Base-by-base conservation (phyloP, 2,329 filamentous ascomycete species). In the Geosmithia putterillii region DNA sequence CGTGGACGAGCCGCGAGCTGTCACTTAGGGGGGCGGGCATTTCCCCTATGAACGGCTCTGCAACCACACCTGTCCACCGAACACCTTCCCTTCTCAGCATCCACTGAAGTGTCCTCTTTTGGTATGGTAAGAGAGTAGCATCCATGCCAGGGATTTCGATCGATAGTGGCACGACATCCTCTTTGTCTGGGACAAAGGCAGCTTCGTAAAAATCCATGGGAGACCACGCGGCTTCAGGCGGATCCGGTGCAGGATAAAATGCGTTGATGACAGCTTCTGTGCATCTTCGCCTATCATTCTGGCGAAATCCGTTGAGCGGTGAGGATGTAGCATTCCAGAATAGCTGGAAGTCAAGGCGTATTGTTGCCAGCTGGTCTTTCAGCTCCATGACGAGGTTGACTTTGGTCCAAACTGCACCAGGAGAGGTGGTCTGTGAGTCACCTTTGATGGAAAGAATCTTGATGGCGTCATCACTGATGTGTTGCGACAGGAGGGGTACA, bases 91-190 rank as follows among this genome's bases (percentile, higher is more conserved):
- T 71, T 37, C 62, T 61, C 39, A 89, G 58, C 45, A 88, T 64
- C 84, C 84, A 90, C 40, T 78, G 69, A 2, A 88, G 66, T 2
- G 82, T 74, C 46, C 82, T 67, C 44, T 76, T 75, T 57, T 89
- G 85, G 46, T 87, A 89, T 0, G 82, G 83, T 54, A 79, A 88
- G 0, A 88, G 61, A 0, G 61, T 63, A 1, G 76, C 69, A 38
- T 62, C 62, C 42, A 71, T 63, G 21, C 58, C 61, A 0, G 66
- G 60, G 6, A 76, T 56, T 3, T 60, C 34, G 32, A 76, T 62
- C 0, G 60, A 57, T 2, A 56, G 51, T 1, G 67, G 45, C 3
- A 56, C 50, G 15, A 54, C 46, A 42, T 72, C 65, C 5, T 62
- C 52, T n/a, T 63, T 64, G 10, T 63, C 49, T 1, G 84, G 79